Evolutionary conservation across 1,139 yeast species (phyloP), one percentile per base, ranked within the genome.

Genomic region (Hanseniaspora sp.): DNA sequence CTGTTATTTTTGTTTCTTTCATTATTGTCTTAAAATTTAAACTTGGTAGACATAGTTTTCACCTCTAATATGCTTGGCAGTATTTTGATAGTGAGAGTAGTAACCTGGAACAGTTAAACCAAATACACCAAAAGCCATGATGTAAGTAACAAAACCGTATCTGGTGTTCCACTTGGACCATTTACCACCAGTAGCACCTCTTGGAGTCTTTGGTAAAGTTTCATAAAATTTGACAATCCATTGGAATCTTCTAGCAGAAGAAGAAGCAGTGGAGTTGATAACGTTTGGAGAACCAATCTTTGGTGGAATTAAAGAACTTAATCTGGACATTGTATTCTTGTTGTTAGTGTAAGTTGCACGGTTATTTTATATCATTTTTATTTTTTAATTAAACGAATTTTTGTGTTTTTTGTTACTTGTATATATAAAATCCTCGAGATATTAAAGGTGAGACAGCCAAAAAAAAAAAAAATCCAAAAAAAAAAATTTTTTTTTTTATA

Each of bases 271-370:
- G 65, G 92, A 76, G 84, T 87, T 88, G 86, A 51, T 51, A 38
- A 51, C 43, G 41, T 82, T 79, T 56, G 95, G 94, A 60, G 97
- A 88, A 58, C 96, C 96, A 69, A 92, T 83, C 94, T 92, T 92
- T 70, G 98, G 98, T 66, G 98, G 98, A 69, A 92, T 88, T 75
- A 92, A 79, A 67, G 97, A 85, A 63, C 97, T 88, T 72, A 92
- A 79, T 51, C 48, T 51, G 15, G 54, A 51, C 54, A 51, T 51
- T 33, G 23, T 23, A 13, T 43, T 23, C 17, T 42, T 7, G 37
- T 49, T 23, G 2, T n/a, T 33, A 30, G 35, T 38, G 35, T 44
- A 45, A 29, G 88, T 69, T 80, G 77, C 72, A 88, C 77, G 76
- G 83, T 62, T 38, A 28, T 54, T 30, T 43, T 28, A 23, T 23